phyloP scores from a whole-genome alignment of 164 flowering plant genomes.

The Vitis labrusca region DNA sequence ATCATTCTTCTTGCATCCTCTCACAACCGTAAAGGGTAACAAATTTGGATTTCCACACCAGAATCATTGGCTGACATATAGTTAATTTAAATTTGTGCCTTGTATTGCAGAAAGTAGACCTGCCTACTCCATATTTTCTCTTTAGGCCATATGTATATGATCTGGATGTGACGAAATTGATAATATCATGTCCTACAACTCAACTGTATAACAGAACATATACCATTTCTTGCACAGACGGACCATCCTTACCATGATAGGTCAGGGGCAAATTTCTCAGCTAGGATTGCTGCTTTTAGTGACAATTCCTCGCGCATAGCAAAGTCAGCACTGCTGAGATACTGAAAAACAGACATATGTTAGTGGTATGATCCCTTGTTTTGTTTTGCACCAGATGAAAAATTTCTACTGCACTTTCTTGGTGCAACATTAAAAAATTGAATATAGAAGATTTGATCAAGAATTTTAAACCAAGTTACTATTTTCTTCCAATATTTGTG shows the following conservation, averaged over 20 bases:
- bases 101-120: too few species aligned
- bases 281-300: constrained; percentile 97
- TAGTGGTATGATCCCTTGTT: neutral
- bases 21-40: too few species aligned
- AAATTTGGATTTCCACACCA: too few species aligned
- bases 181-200: too few species aligned
- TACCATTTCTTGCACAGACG: constrained; percentile 1
- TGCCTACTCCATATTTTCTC: too few species aligned
- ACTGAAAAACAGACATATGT: constrained; percentile 47
- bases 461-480: neutral
- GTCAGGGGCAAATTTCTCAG: constrained; percentile 99
- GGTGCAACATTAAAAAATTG: neutral
- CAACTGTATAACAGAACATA: too few species aligned
- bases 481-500: neutral
- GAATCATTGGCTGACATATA: too few species aligned
- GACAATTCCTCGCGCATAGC: constrained; percentile 98
- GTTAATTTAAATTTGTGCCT: too few species aligned
- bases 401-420: neutral
- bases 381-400: too few species aligned
- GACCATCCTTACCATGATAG: constrained; percentile 70
- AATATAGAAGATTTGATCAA: neutral
- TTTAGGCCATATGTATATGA: too few species aligned
- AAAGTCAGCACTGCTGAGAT: constrained; percentile 95
- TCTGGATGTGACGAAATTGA: too few species aligned
- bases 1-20: too few species aligned